Base-by-base conservation (phyloP, 257 asterid genomes). In the Penstemon barbatus region DNA sequence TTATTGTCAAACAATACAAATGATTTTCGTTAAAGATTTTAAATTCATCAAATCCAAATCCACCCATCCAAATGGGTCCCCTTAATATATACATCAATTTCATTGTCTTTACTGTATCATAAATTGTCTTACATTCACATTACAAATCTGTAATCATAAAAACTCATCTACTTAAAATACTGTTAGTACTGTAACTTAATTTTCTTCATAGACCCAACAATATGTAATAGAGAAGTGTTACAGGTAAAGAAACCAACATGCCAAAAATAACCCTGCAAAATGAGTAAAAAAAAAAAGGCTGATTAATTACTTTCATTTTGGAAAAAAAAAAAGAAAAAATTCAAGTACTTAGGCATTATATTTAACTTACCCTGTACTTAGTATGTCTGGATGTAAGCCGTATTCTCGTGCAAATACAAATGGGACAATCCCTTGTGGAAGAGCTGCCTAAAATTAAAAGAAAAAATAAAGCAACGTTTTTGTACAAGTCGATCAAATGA, bases 321-420 rank as follows among this genome's bases (percentile, higher is more conserved):
- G 39, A 36, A 12, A 19, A 42, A 7, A 69, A 19, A 15, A 15
- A 15, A 15, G 18, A 15, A 15, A 15, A 15, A 15, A 15, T 15
- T 15, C 18, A 15, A 15, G 18, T 15, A 15, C 18, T 15, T 15
- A 15, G 18, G 18, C 9, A 9, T 45, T 3, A 45, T 40, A 1
- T 8, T n/a, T 5, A 57, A 55, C 57, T 76, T 80, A 86, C 91
- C 94, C 89, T 0, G 96, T 86, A 57, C 96, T 84, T 33, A 83
- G 77, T 57, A 89, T 83, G 66, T 83, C 83, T 0, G 96, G 85
- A 69, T 89, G 94, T 75, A 86, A 61, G 0, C 84, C 85, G 62
- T 86, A 89, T 51, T 89, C 94, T 65, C 85, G 69, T 4, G 96
- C 96, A 72, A 84, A 86, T 15, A 88, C 92, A 75, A 88, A 86